Percentiles rank a stretch among this genome's conserved stretches.
Evolutionary conservation across 768 basidiomycete species (phyloP).

Genomic region (Termitomyces sp.): DNA sequence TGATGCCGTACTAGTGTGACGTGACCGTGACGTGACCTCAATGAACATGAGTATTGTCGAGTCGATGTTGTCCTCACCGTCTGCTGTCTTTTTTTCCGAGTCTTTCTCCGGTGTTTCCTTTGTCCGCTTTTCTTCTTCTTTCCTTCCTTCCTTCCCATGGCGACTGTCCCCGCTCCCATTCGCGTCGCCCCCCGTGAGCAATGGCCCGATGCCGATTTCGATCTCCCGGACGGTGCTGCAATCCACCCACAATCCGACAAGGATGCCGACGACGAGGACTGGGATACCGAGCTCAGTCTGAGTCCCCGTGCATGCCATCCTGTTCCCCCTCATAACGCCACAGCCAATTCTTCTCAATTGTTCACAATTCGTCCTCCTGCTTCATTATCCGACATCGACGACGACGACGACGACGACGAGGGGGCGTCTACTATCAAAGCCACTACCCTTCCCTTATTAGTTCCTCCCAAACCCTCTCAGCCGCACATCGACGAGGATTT

Average conservation of each 20-base stretch:
- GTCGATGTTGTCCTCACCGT: background rate
- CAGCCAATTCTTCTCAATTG: conserved; percentile 35
- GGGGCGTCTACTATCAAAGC: conserved; percentile 84
- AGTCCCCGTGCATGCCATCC: conserved; percentile 46
- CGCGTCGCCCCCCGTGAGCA: conserved; percentile 58
- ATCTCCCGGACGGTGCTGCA: conserved; percentile 69
- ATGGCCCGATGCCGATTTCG: conserved; percentile 87
- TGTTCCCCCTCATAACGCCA: conserved; percentile 31
- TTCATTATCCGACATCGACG: conserved; percentile 38
- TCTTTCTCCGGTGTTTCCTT: background rate
- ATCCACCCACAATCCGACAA: conserved; percentile 63
- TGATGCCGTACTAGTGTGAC: conserved; percentile 53
- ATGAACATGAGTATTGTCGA: conserved; percentile 24
- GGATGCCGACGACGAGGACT: conserved; percentile 66
- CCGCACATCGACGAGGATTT: conserved; percentile 68
- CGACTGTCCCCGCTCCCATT: conserved; percentile 54
- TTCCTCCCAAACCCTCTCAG: conserved; percentile 27
- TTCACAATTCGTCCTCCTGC: conserved; percentile 68
- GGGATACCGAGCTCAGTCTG: conserved; percentile 76
- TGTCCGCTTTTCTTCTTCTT: conserved; percentile 8
- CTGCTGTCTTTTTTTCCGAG: background rate
- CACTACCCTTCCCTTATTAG: conserved; percentile 40
- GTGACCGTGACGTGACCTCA: conserved; percentile 21
- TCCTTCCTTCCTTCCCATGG: conserved; percentile 34
- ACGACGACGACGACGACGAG: conserved; percentile 75